Conservation (phyloP, 2,329 filamentous ascomycete species). For the Fusarium pseudocircinatum region DNA sequence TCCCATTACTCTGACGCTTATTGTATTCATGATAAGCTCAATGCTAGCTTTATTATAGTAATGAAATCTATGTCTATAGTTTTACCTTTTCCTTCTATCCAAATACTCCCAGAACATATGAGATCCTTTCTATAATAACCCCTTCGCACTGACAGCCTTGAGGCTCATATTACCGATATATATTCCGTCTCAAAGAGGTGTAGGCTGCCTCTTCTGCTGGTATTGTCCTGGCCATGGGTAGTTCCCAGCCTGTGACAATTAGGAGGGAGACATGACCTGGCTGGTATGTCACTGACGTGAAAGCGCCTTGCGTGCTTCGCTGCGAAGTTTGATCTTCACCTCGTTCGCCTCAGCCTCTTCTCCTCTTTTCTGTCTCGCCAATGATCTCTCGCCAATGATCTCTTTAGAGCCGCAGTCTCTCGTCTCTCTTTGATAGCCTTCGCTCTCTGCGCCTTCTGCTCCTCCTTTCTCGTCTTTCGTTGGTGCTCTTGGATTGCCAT, state of each 20-base stretch:
- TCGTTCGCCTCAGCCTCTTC: background rate
- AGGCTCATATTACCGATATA: background rate
- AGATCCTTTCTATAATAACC: background rate
- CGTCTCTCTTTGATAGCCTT: background rate
- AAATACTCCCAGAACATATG: background rate
- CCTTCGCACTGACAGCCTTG: background rate
- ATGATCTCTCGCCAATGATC: background rate
- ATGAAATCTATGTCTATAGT: background rate
- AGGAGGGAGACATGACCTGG: background rate
- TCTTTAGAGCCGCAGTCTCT: background rate
- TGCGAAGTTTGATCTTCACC: background rate
- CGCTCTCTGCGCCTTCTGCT: background rate
- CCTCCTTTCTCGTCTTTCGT: background rate
- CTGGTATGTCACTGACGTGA: background rate
- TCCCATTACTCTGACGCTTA: background rate
- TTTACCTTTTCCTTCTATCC: background rate
- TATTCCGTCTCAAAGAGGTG: background rate
- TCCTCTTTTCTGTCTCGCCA: background rate
- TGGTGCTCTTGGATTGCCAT: background rate
- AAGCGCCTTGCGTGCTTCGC: background rate
- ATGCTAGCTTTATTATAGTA: background rate
- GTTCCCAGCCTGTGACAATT: accelerated
- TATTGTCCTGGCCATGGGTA: background rate
- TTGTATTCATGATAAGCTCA: background rate
- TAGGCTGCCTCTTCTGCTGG: background rate